These are phyloP conservation scores for Yamadazyma kitorensis DNA, from an alignment of 805 yeast genomes.

Conservation along the genomic window DNA sequence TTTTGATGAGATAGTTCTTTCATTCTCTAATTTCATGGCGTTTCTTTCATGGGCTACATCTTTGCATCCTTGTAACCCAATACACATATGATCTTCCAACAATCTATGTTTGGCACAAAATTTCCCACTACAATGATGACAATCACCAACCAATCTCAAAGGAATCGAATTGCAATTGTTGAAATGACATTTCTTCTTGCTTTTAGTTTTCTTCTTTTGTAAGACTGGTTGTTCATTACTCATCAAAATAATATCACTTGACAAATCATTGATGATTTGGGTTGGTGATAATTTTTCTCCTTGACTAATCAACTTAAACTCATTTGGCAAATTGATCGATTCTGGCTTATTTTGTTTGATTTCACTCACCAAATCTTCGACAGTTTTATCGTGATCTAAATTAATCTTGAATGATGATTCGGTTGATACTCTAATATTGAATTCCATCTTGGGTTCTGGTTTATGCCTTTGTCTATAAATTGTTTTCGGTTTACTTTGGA, in stretches of 20 bases:
- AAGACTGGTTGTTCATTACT: conserved; percentile 8
- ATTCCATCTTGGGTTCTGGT: no score
- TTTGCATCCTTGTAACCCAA: conserved; percentile 75
- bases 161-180: conserved; percentile 63
- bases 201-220: conserved; percentile 19
- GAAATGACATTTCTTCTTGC: conserved; percentile 52
- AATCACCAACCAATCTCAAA: conserved; percentile 71
- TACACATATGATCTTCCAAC: conserved; percentile 79
- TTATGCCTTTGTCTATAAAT: no score
- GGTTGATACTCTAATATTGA: conserved; percentile 36
- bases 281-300: conserved; percentile 35
- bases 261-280: conserved; percentile 18
- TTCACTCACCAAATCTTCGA: conserved; percentile 47
- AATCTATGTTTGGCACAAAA: conserved; percentile 85
- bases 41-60: conserved; percentile 80
- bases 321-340: conserved; percentile 29
- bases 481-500: no score
- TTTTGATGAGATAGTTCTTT: conserved; percentile 59
- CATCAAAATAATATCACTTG: conserved; percentile 14
- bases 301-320: conserved; percentile 38
- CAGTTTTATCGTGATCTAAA: conserved; percentile 52
- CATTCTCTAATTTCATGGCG: conserved; percentile 77
- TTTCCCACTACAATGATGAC: conserved; percentile 79
- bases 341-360: conserved; percentile 42
- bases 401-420: conserved; percentile 44